A percentile compares a stretch with the other conserved stretches of the same genome.
Conservation (phyloP, 2,329 filamentous ascomycete species). For the Cladosporium sp. region DNA sequence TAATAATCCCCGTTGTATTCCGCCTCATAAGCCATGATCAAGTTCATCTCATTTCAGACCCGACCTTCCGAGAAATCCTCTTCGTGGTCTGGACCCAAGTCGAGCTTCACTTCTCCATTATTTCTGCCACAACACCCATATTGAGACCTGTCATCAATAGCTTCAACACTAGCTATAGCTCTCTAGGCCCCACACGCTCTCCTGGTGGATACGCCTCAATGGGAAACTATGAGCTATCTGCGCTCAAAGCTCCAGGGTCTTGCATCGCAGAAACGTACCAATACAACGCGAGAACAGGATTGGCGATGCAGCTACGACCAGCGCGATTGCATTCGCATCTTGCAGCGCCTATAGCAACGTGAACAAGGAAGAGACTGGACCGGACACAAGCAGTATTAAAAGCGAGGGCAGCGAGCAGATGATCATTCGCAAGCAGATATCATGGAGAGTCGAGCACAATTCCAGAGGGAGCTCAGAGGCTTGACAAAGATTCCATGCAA, state of each 20-base stretch:
- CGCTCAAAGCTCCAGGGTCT: not conserved
- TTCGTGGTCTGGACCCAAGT: slow-evolving; percentile 18
- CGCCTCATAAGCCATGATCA: slow-evolving; percentile 13
- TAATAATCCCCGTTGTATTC: slow-evolving; percentile 13
- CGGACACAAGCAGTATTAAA: not conserved
- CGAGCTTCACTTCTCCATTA: slow-evolving; percentile 16
- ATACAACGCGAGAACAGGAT: too few species aligned
- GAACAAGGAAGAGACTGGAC: not conserved
- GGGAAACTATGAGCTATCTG: not conserved
- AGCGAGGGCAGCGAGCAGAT: slow-evolving; percentile 2
- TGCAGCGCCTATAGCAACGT: not conserved
- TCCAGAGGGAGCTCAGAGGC: not conserved
- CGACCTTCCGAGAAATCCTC: slow-evolving; percentile 12
- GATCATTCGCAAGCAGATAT: slow-evolving; percentile 1
- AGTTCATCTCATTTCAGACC: slow-evolving; percentile 2
- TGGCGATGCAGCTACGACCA: not conserved
- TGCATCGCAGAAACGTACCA: too few species aligned
- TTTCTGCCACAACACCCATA: slow-evolving; percentile 16
- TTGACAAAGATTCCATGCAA: not conserved
- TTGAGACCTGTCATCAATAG: slow-evolving; percentile 14
- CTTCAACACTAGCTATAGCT: slow-evolving; percentile 18
- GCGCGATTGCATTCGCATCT: not conserved
- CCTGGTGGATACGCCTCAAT: not conserved
- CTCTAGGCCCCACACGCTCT: slow-evolving; percentile 13
- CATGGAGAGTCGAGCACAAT: slow-evolving; percentile 2